These are phyloP conservation scores for Cordyceps militaris DNA, from an alignment of 2,329 filamentous ascomycete genomes.

Conservation along the genomic window DNA sequence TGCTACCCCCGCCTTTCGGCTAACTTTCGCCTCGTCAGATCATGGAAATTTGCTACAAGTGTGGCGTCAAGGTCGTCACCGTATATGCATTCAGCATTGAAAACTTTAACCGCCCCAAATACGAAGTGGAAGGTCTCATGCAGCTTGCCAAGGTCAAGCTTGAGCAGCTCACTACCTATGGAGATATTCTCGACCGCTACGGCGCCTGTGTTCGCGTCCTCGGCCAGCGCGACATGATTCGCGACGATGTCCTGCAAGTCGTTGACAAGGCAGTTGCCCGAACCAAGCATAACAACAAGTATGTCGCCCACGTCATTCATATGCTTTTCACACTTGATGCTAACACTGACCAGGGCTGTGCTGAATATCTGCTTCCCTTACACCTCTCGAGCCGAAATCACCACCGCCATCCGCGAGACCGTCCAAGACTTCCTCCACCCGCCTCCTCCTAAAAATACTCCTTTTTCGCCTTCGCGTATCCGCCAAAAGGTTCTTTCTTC, in stretches of 20 bases:
- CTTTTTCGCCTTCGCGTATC: slow-evolving; percentile 84
- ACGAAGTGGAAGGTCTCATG: slow-evolving; percentile 96
- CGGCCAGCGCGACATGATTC: slow-evolving; percentile 76
- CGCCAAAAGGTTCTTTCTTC: slow-evolving; percentile 74
- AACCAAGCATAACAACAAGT: slow-evolving; percentile 82
- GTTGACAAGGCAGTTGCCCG: slow-evolving; percentile 80
- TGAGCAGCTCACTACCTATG: slow-evolving; percentile 84
- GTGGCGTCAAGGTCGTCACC: slow-evolving; percentile 91
- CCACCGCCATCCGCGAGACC: slow-evolving; percentile 77
- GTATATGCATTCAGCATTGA: slow-evolving; percentile 99
- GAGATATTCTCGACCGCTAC: slow-evolving; percentile 86
- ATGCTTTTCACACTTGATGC: background rate
- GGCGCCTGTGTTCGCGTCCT: slow-evolving; percentile 81
- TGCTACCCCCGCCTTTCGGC: background rate
- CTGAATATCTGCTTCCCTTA: slow-evolving; percentile 98
- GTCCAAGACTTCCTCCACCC: slow-evolving; percentile 80
- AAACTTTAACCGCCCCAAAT: slow-evolving; percentile 95
- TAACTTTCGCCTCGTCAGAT: slow-evolving; percentile 47
- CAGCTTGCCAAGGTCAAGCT: slow-evolving; percentile 95
- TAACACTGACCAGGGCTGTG: slow-evolving; percentile 35
- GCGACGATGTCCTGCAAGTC: slow-evolving; percentile 79
- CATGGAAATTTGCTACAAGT: slow-evolving; percentile 96
- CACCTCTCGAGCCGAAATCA: slow-evolving; percentile 92
- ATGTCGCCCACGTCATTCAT: slow-evolving; percentile 19
- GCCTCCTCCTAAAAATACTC: slow-evolving; percentile 54